Evolutionary conservation across 1,139 yeast species (phyloP).

Genomic region (Meyerozyma carpophila): DNA sequence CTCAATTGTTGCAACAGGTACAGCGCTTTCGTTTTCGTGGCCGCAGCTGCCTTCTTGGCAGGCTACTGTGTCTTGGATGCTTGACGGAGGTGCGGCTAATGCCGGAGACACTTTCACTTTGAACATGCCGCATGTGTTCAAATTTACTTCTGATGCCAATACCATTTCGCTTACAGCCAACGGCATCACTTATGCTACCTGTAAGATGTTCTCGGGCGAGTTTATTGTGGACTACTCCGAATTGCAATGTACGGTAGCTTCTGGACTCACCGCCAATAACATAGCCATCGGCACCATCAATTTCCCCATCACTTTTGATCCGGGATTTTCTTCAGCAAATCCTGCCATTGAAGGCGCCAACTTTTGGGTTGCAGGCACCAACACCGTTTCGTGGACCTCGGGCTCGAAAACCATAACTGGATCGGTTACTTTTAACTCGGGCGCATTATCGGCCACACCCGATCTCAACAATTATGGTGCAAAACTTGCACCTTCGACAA

Average conservation of each 20-base stretch:
- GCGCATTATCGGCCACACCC: not conserved
- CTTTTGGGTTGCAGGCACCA: not conserved
- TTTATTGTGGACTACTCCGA: constrained; percentile 17
- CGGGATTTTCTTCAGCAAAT: not conserved
- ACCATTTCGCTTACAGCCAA: constrained; percentile 15
- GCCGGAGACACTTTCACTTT: constrained; percentile 31
- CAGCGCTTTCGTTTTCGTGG: not conserved
- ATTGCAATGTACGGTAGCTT: constrained; percentile 20
- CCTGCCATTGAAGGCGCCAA: constrained; percentile 1
- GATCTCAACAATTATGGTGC: not conserved
- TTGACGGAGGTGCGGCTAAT: constrained; percentile 13
- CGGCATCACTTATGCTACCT: constrained; percentile 19
- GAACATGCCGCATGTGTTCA: constrained; percentile 25
- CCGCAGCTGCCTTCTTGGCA: constrained; percentile 21
- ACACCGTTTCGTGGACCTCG: constrained; percentile 14
- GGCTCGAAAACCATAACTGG: constrained; percentile 30
- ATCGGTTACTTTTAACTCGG: constrained; percentile 23
- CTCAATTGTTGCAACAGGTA: not conserved
- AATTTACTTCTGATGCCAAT: constrained; percentile 17
- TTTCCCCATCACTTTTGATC: constrained; percentile 4
- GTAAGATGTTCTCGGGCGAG: constrained; percentile 20
- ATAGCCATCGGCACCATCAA: constrained; percentile 7
- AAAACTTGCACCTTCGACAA: constrained; percentile 4
- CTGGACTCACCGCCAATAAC: constrained; percentile 8
- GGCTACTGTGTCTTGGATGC: constrained; percentile 20